Evolutionary conservation across 768 basidiomycete genomes (phyloP).

Genomic region (Calocybe indica): DNA sequence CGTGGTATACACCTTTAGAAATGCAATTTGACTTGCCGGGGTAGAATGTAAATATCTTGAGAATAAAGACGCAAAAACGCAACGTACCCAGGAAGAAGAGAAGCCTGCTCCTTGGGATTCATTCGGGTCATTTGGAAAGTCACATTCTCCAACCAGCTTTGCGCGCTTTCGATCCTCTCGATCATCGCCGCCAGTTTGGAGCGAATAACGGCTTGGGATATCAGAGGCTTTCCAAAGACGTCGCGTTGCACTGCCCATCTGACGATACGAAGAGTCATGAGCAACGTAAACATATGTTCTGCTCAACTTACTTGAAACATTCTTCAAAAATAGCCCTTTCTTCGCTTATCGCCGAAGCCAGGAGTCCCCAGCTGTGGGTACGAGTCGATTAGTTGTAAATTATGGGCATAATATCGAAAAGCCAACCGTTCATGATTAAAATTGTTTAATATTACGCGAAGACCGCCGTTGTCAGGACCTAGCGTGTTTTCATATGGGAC

Average conservation of each 20-base stretch:
- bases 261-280: background rate
- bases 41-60: slow-evolving; percentile 66
- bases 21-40: slow-evolving; percentile 65
- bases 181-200: slow-evolving; percentile 89
- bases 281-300: background rate
- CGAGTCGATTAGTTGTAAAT: background rate
- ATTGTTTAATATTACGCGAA: slow-evolving; percentile 43
- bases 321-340: slow-evolving; percentile 55
- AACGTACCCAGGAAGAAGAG: background rate
- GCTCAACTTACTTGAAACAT: slow-evolving; percentile 58
- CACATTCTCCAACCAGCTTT: slow-evolving; percentile 82
- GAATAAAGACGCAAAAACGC: background rate
- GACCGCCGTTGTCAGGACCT: background rate
- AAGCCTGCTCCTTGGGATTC: slow-evolving; percentile 17
- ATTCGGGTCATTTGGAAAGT: slow-evolving; percentile 89
- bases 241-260: slow-evolving; percentile 87
- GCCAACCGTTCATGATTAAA: slow-evolving; percentile 97
- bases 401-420: slow-evolving; percentile 31
- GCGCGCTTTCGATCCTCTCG: slow-evolving; percentile 54
- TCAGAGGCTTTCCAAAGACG: slow-evolving; percentile 86
- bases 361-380: background rate
- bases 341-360: background rate
- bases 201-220: slow-evolving; percentile 82
- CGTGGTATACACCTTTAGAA: slow-evolving; percentile 68
- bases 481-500: slow-evolving; percentile 1